Evolutionary conservation across 2,329 filamentous ascomycete species (phyloP), one percentile per base, ranked within the genome.

Genomic region (Hymenoscyphus albidus): DNA sequence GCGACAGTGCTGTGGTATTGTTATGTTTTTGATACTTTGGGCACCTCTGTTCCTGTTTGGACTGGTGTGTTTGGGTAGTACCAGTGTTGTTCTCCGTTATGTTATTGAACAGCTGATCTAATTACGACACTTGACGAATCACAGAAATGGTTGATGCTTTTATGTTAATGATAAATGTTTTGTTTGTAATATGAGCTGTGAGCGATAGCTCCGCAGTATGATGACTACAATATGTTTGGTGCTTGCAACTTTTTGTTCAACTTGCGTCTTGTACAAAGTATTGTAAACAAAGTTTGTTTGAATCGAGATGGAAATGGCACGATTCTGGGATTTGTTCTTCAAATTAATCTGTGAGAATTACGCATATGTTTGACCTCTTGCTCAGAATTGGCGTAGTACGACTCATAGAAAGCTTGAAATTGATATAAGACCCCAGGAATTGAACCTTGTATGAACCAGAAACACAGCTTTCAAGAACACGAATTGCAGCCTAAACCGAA

Each of bases 1-100:
- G 59, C 22, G 27, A 48, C 39, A 51, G 14, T 51, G 18, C n/a
- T 35, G 1, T 61, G 59, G 59, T 61, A 61, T 38, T 18, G 59
- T 16, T 51, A 48, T 61, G 22, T 61, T 22, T 61, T 48, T 54
- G 59, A 51, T 51, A 1, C 40, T 35, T 31, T 10, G 9, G 27
- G 13, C 10, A 61, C 59, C 2, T 48, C 27, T n/a, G 42, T 27
- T 16, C 59, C 59, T 9, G 32, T 18, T 48, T 61, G 59, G 59
- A 51, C 42, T 27, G 59, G 59, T 1, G 27, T 61, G 22, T 61
- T 61, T 38, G 59, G 40, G 27, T 61, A 48, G 48, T 51, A 12
- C 5, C 22, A 22, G 9, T 27, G n/a, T 12, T 12, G 7, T 51
- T n/a, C 6, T 27, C 10, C 6, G 10, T 51, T 4, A 12, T 48